Conservation (phyloP, 2,329 filamentous ascomycete species). For the Sordariomycetes sp. region DNA sequence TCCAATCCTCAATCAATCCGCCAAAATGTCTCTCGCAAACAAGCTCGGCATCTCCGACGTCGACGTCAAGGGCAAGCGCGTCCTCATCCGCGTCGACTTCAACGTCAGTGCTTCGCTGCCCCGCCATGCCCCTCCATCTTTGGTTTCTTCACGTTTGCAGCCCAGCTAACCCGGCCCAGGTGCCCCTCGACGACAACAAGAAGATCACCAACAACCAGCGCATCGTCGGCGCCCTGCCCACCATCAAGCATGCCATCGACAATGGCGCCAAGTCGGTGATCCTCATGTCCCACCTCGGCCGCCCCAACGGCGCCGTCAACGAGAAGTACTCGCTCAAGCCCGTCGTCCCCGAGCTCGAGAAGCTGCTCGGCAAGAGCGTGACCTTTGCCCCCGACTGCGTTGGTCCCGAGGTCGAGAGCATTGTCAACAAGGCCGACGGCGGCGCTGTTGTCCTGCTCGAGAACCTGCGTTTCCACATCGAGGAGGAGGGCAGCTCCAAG, state of each 20-base stretch:
- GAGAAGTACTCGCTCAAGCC: slow-evolving; percentile 92
- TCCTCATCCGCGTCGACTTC: slow-evolving; percentile 84
- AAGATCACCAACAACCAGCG: slow-evolving; percentile 98
- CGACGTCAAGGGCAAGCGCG: slow-evolving; percentile 96
- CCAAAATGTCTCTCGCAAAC: slow-evolving; percentile 90
- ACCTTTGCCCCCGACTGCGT: slow-evolving; percentile 87
- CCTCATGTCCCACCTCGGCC: slow-evolving; percentile 97
- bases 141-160: too few relatives aligned
- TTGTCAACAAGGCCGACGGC: slow-evolving; percentile 71
- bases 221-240: slow-evolving; percentile 90
- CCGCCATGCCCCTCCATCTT: too few relatives aligned
- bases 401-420: slow-evolving; percentile 80
- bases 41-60: slow-evolving; percentile 96
- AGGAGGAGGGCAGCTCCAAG: slow-evolving; percentile 96
- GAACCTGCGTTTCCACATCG: slow-evolving; percentile 96
- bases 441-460: slow-evolving; percentile 87
- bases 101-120: slow-evolving; percentile 10
- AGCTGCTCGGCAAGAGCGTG: slow-evolving; percentile 75
- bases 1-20: slow-evolving; percentile 1
- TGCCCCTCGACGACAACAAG: slow-evolving; percentile 86
- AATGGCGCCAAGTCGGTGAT: slow-evolving; percentile 86
- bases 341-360: slow-evolving; percentile 84
- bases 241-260: slow-evolving; percentile 89
- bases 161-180: too few relatives aligned
- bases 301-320: slow-evolving; percentile 83